Base-by-base conservation (phyloP, 2,329 filamentous ascomycete genomes). In the Ceratocystis huliohia region DNA sequence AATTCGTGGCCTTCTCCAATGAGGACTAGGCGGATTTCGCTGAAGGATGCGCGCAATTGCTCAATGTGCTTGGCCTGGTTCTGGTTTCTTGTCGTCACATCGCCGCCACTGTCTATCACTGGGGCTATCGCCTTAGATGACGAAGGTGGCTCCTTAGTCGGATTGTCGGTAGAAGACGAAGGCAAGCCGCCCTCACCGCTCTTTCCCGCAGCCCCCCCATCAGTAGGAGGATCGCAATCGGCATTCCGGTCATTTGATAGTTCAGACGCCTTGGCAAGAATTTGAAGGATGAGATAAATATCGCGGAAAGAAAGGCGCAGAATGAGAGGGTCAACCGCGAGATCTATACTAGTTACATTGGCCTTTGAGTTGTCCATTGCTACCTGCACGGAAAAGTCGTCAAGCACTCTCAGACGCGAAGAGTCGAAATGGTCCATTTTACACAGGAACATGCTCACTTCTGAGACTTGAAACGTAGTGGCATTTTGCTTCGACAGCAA, bases 351-450 rank as follows among this genome's bases (percentile, higher is more conserved):
- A 2, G 86, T 94, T 45, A 87, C 72, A 70, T 84, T 86, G 0
- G 77, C 73, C 63, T 79, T 77, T 0, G 84, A 85, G 69, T 75
- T 84, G 72, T 99, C 93, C 79, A 99, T 85, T 2, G 90, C 94
- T 71, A 96, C 81, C 69, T 94, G 89, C 8, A 97, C 80, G 2
- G 91, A 96, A 74, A 99, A 99, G 75, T 99, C 92, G 73, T 99
- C 95, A 41, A 99, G 84, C 69, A 99, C 96, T 20, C 94, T 86
- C 61, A 99, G 81, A 46, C 91, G 85, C 50, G 88, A 92, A 2
- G 89, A 91, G 71, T 99, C 93, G 71, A 97, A 97, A 69, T 87
- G 89, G 75, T 99, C 95, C 94, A 99, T 99, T 13, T 94, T 88
- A 73, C 95, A 99, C 41, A 99, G 76, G 74, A 96, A 99, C 94